These are phyloP conservation scores for Karstenula rhodostoma DNA, from an alignment of 2,329 filamentous ascomycete species.

Conservation along the genomic window DNA sequence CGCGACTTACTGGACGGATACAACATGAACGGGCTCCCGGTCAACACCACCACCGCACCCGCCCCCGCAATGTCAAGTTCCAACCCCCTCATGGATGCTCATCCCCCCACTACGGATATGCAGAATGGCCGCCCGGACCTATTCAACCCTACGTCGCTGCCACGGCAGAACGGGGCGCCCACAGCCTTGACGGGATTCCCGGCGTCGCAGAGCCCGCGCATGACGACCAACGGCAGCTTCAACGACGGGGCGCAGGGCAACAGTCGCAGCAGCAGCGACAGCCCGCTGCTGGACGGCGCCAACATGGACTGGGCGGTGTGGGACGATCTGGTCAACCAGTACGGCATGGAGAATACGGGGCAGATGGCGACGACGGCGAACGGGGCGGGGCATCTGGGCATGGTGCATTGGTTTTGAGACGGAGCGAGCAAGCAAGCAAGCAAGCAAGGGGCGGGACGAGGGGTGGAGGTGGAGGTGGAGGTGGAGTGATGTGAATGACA, in stretches of 20 bases:
- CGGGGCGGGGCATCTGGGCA: slow-evolving; percentile 30
- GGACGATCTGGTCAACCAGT: slow-evolving; percentile 58
- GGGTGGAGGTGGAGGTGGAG: no score
- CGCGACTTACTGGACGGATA: slow-evolving; percentile 38
- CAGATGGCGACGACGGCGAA: slow-evolving; percentile 18
- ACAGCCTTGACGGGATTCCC: slow-evolving; percentile 2
- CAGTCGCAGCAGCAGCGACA: slow-evolving; percentile 25
- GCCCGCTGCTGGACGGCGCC: slow-evolving; percentile 46
- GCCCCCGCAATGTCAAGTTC: not conserved
- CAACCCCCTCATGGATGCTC: slow-evolving; percentile 7
- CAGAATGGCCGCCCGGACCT: not conserved
- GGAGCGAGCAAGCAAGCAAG: not conserved
- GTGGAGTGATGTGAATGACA: no score
- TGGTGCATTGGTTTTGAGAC: slow-evolving; percentile 38
- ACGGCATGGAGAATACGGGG: slow-evolving; percentile 51
- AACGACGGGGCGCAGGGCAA: slow-evolving; percentile 31
- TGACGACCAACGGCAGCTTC: slow-evolving; percentile 26
- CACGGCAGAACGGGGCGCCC: not conserved
- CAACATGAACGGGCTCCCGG: slow-evolving; percentile 14
- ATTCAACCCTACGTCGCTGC: not conserved
- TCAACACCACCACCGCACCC: not conserved
- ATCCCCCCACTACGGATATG: not conserved
- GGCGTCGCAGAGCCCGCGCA: slow-evolving; percentile 12
- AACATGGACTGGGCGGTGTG: slow-evolving; percentile 59
- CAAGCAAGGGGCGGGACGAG: no score